Conservation (phyloP, 2,329 filamentous ascomycete species). For the Botrytis fragariae region DNA sequence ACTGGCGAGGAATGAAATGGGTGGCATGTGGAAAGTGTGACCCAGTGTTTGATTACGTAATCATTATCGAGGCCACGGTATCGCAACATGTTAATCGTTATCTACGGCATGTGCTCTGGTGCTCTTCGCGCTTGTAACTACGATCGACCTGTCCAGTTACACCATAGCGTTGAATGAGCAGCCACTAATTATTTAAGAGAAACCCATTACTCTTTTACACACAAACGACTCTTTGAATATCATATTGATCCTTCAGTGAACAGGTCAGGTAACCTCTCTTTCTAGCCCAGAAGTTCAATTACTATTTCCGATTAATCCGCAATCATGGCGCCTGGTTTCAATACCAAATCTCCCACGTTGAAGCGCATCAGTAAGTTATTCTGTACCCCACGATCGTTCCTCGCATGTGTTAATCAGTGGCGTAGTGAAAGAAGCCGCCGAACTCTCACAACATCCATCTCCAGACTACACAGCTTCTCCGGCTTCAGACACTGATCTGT, state of each 20-base stretch:
- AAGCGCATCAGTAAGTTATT: slow-evolving; percentile 69
- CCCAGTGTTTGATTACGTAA: background rate
- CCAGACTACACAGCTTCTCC: slow-evolving; percentile 83
- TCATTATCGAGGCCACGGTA: slow-evolving; percentile 2
- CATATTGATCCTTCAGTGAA: too few species aligned
- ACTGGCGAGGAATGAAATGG: background rate
- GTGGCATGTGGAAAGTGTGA: background rate
- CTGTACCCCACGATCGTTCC: slow-evolving; percentile 12
- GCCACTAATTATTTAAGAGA: background rate
- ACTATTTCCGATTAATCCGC: background rate
- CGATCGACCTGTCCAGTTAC: background rate
- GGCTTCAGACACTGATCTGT: slow-evolving; percentile 78
- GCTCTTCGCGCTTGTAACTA: background rate
- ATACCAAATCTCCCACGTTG: slow-evolving; percentile 78
- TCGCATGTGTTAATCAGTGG: slow-evolving; percentile 21
- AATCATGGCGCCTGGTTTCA: slow-evolving; percentile 46
- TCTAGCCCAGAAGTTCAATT: background rate
- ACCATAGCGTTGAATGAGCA: background rate
- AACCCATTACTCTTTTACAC: background rate
- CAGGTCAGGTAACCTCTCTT: background rate
- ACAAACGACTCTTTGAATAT: background rate
- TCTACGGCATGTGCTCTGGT: background rate
- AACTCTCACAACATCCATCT: slow-evolving; percentile 76
- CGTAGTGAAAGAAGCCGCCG: slow-evolving; percentile 82
- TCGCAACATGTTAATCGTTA: background rate